Evolutionary conservation across 345 rosid species (phyloP), one percentile per base, ranked within the genome.

Genomic region (Ceriops decandra): DNA sequence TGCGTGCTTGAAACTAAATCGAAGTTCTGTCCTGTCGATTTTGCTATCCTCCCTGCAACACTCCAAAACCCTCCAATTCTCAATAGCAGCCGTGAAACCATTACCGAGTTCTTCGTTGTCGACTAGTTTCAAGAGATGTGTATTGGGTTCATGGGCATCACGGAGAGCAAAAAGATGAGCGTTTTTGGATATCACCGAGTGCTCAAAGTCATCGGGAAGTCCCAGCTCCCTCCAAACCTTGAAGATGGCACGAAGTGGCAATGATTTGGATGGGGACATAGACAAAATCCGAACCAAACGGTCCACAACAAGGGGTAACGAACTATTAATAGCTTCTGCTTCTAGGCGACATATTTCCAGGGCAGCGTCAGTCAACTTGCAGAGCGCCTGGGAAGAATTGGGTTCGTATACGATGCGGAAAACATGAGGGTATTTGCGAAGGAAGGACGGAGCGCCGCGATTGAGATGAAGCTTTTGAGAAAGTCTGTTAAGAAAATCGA

Each of bases 191-290:
- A 91, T 88, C 47, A 91, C 88, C 7, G 99, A 89, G 69, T 88
- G 92, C 78, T 95, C 99, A 71, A 91, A 91, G 57, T 91, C 92
- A 82, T 89, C 95, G 1, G 99, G 99, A 63, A 93, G 91, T 6
- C 96, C 93, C 60, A 89, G 81, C 62, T 95, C 97, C 82, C 90
- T 89, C 99, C 96, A 95, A 20, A 91, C 95, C 80, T 95, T 91
- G 68, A 89, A 95, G 69, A 91, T 47, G 16, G 97, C 93, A 33
- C 93, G 87, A 36, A 91, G 90, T 1, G 99, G 97, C 79, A 91
- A 51, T 0, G 96, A 85, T 59, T 85, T 88, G 13, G 91, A 77
- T 4, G 72, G 42, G 0, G 97, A 88, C 88, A 93, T 87, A 4
- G 81, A 82, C 66, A 95, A 72, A 66, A 95, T 80, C 73, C 84